Conservation (phyloP, 768 basidiomycete species). For the Albatrellus ellisii region DNA sequence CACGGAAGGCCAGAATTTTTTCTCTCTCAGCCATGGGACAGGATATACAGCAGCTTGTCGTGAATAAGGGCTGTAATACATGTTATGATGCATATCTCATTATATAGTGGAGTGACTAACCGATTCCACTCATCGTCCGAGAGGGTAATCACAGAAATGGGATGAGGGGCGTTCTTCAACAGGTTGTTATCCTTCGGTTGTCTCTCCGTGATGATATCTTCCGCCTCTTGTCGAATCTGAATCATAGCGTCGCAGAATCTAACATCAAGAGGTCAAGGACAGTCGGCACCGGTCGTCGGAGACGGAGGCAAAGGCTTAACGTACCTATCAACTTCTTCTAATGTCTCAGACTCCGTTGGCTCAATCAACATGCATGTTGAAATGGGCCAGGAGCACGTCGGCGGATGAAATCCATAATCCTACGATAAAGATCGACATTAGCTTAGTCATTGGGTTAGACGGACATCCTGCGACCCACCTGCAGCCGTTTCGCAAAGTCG, state of each 20-base stretch:
- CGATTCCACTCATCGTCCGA: constrained; percentile 79
- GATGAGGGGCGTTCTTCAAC: constrained; percentile 90
- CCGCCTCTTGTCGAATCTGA: constrained; percentile 82
- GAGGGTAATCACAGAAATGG: constrained; percentile 57
- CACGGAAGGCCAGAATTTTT: constrained; percentile 96
- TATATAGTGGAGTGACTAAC: constrained; percentile 25
- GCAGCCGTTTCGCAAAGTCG: constrained; percentile 94
- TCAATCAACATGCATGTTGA: constrained; percentile 97
- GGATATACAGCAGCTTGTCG: constrained; percentile 89
- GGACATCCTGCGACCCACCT: constrained; percentile 29
- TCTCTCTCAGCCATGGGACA: constrained; percentile 64
- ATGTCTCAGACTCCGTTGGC: constrained; percentile 90
- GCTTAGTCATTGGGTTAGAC: constrained; percentile 1
- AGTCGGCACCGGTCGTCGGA: neutral
- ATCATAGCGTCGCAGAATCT: constrained; percentile 99
- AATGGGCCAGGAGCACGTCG: constrained; percentile 97
- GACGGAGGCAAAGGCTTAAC: constrained; percentile 7
- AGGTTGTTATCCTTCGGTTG: constrained; percentile 89
- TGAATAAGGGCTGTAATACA: constrained; percentile 59
- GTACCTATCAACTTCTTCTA: constrained; percentile 84
- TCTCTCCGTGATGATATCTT: constrained; percentile 75
- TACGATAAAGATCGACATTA: constrained; percentile 17
- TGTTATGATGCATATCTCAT: constrained; percentile 6
- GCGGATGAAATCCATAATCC: constrained; percentile 93
- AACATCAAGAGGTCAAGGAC: constrained; percentile 1